A percentile compares a stretch with the other conserved stretches of the same genome.
Conservation (phyloP, 208 protist species). For the Paratrypanosoma confusum region DNA sequence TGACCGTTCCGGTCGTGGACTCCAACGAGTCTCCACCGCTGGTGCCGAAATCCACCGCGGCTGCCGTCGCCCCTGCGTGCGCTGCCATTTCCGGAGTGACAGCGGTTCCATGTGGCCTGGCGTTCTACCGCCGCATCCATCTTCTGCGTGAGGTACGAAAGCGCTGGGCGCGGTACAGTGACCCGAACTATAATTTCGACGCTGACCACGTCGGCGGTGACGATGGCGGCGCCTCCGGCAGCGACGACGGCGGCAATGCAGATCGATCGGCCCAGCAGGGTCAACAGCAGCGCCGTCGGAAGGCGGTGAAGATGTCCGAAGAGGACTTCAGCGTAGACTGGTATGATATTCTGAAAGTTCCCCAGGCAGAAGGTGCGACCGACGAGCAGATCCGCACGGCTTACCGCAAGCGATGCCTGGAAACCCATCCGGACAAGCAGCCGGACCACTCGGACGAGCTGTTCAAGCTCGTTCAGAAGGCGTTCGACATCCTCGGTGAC, state of each 20-base stretch:
- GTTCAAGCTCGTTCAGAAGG: constrained; percentile 90
- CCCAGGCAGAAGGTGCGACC: constrained; percentile 41
- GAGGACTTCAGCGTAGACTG: constrained; percentile 72
- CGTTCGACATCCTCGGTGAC: constrained; percentile 92
- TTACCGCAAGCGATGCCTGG: constrained; percentile 87
- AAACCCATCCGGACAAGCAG: constrained; percentile 95
- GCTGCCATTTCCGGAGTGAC: too few species aligned
- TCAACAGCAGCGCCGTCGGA: constrained; percentile 49
- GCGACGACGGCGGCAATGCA: constrained; percentile 13
- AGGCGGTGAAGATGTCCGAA: constrained; percentile 67
- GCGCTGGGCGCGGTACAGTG: not conserved
- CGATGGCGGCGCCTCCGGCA: constrained; percentile 14
- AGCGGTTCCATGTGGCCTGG: too few species aligned
- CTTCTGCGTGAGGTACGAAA: too few species aligned
- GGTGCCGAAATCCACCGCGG: too few species aligned
- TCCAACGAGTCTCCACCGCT: too few species aligned
- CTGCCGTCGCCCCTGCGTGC: too few species aligned
- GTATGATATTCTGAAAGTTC: constrained; percentile 74
- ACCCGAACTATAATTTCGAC: constrained; percentile 7
- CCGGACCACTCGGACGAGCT: constrained; percentile 70
- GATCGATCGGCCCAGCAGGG: constrained; percentile 2
- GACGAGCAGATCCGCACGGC: constrained; percentile 70
- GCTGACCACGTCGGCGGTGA: constrained; percentile 13
- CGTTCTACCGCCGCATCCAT: too few species aligned
- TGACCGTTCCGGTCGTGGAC: too few species aligned